These are phyloP conservation scores for Clarireedia homoeocarpa DNA, from an alignment of 2,329 filamentous ascomycete genomes.

Conservation along the genomic window DNA sequence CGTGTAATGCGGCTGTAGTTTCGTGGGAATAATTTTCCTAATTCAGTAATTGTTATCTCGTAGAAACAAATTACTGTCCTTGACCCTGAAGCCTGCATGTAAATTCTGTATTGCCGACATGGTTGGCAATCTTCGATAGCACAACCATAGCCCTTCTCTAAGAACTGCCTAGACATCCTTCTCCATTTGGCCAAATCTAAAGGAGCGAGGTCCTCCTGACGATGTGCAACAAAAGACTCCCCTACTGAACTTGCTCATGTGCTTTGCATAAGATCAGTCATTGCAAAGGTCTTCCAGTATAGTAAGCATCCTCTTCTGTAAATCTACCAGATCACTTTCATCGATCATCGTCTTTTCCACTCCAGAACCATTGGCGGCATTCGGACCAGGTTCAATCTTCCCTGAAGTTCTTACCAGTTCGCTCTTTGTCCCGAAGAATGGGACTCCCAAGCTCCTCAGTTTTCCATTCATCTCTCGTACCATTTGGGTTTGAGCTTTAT, in stretches of 20 bases:
- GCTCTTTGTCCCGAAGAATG: conserved; percentile 48
- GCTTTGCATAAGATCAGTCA: conserved; percentile 23
- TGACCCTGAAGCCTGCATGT: not conserved
- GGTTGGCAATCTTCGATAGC: not conserved
- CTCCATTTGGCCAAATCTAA: conserved; percentile 4
- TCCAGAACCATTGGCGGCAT: conserved; percentile 7
- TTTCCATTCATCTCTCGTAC: conserved; percentile 46
- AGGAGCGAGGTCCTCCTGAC: conserved; percentile 10
- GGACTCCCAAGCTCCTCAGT: conserved; percentile 49
- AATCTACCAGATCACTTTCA: conserved; percentile 33
- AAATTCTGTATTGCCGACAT: not conserved
- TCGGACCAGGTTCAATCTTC: conserved; percentile 11
- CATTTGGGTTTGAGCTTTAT: conserved; percentile 52
- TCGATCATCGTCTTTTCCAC: conserved; percentile 29
- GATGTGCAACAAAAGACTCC: conserved; percentile 9
- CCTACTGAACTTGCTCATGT: not conserved
- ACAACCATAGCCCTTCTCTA: not conserved
- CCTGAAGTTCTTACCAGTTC: conserved; percentile 34
- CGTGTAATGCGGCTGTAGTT: not conserved
- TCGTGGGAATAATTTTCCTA: not conserved
- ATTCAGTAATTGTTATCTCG: not conserved
- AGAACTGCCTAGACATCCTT: not conserved
- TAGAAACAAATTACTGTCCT: not conserved
- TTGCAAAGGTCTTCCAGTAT: conserved; percentile 43
- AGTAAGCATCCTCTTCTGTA: conserved; percentile 41